phyloP scores from a whole-genome alignment of 2,329 filamentous ascomycete species.

The Lecanicillium sp. region DNA sequence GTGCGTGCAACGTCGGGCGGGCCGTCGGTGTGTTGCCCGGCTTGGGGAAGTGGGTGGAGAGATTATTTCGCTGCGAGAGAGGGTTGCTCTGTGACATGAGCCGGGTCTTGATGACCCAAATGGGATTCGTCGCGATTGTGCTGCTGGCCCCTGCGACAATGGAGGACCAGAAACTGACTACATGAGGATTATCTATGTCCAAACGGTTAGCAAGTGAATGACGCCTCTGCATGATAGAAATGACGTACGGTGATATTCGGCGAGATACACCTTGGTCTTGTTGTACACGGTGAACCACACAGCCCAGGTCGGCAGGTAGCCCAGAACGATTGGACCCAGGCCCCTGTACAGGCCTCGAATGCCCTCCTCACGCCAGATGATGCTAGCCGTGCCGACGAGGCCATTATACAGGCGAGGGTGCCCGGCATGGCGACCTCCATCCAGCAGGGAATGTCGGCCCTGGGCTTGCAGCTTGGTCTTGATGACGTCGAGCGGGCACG shows the following conservation, averaged over 20 bases:
- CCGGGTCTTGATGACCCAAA: conserved; percentile 98
- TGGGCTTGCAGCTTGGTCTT: conserved; percentile 98
- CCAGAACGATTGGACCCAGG: conserved; percentile 86
- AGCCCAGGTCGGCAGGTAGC: conserved; percentile 95
- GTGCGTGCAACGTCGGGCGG: conserved; percentile 51
- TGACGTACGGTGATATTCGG: conserved; percentile 53
- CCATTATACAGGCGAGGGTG: conserved; percentile 69
- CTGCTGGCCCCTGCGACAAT: conserved; percentile 87
- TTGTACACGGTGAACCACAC: conserved; percentile 98
- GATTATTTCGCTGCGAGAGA: conserved; percentile 35
- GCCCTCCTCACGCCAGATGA: conserved; percentile 85
- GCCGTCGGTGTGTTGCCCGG: conserved; percentile 46
- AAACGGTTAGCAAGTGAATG: conserved; percentile 11
- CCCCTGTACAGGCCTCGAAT: conserved; percentile 87
- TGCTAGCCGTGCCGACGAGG: conserved; percentile 73
- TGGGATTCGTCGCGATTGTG: conserved; percentile 91
- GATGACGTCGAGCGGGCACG: conserved; percentile 95
- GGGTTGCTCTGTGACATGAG: conserved; percentile 84
- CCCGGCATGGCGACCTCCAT: conserved; percentile 39
- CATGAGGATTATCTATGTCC: conserved; percentile 66
- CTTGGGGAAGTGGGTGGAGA: conserved; percentile 36
- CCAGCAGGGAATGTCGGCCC: conserved; percentile 62
- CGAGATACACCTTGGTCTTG: conserved; percentile 69
- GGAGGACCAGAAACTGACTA: conserved; percentile 82
- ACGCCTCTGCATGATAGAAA: not conserved